A percentile compares a stretch with the other conserved stretches of the same genome.
These are phyloP conservation scores for Penicillium lividum DNA, from an alignment of 495 filamentous ascomycete genomes.

Conservation along the genomic window DNA sequence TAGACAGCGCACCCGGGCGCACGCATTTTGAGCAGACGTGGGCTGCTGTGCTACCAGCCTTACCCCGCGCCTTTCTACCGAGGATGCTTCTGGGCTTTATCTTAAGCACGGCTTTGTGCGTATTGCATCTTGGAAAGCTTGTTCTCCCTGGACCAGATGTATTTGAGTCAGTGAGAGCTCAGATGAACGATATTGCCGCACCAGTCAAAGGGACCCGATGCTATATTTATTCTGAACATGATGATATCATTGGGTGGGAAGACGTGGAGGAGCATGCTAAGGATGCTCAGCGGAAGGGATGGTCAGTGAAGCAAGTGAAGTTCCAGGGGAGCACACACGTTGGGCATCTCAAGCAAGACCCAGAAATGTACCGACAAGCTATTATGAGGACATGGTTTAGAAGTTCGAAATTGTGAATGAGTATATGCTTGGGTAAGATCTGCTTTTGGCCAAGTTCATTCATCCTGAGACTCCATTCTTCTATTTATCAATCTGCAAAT, in stretches of 20 bases:
- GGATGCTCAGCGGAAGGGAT: not conserved
- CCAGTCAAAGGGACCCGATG: not conserved
- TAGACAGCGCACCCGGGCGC: not conserved
- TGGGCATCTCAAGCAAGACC: not conserved
- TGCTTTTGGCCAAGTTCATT: too few species aligned
- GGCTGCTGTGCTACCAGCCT: not conserved
- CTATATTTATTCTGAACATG: not conserved
- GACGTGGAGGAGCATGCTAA: not conserved
- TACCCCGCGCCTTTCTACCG: not conserved
- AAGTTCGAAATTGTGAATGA: not conserved
- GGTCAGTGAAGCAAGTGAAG: not conserved
- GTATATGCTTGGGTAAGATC: not conserved
- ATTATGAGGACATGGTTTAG: not conserved
- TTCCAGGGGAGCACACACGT: conserved; percentile 1
- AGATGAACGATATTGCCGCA: not conserved
- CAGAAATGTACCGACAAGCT: not conserved
- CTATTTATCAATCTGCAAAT: too few species aligned
- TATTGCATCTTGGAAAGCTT: conserved; percentile 1
- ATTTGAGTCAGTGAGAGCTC: not conserved
- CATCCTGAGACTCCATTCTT: too few species aligned
- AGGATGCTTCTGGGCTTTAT: not conserved
- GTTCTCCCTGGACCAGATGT: not conserved
- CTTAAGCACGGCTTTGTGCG: not conserved
- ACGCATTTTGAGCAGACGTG: not conserved
- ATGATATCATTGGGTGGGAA: not conserved